These are phyloP conservation scores for Chrysochromulina parva DNA, from an alignment of 78 protist species.

Conservation along the genomic window DNA sequence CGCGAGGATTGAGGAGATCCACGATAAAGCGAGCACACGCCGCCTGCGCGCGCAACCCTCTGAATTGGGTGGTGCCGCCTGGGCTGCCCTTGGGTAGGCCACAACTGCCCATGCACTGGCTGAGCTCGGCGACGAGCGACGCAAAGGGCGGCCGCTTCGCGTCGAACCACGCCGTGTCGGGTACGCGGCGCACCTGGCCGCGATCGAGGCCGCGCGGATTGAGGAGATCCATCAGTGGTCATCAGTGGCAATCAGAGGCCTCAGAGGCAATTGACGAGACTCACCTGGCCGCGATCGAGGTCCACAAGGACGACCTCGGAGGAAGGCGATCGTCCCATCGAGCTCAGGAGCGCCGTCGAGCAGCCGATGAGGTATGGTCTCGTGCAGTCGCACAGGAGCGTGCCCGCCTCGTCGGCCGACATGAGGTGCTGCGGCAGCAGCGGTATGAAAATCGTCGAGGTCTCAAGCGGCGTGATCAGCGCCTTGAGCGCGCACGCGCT, in stretches of 20 bases:
- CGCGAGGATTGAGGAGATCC: not conserved
- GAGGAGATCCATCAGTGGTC: too few species aligned
- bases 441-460: not conserved
- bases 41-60: not conserved
- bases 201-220: not conserved
- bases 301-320: not conserved
- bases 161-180: not conserved
- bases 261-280: too few species aligned
- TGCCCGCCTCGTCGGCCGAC: not conserved
- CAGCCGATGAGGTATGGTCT: not conserved
- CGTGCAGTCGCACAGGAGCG: not conserved
- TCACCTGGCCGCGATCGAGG: not conserved
- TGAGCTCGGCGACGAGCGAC: not conserved
- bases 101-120: too few species aligned
- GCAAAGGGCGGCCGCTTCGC: not conserved
- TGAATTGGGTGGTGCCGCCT: not conserved
- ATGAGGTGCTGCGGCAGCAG: not conserved
- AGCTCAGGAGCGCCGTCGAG: not conserved
- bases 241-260: too few species aligned
- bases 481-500: not conserved
- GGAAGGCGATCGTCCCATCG: not conserved
- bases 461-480: not conserved
- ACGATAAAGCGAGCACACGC: not conserved
- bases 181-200: not conserved
- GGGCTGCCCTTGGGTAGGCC: too few species aligned